phyloP scores from a whole-genome alignment of 345 rosid species.

The Pseudoturritis turrita region DNA sequence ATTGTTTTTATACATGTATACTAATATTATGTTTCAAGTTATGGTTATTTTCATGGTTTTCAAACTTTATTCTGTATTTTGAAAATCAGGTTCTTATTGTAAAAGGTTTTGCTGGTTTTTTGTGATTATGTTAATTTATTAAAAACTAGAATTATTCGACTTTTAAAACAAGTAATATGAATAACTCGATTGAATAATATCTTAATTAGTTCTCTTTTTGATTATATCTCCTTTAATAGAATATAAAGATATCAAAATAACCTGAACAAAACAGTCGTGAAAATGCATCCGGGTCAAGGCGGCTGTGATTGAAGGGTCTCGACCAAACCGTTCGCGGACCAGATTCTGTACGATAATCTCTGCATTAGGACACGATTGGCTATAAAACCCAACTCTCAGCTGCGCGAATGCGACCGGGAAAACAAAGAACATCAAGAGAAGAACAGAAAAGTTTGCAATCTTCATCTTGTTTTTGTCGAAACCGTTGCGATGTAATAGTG shows the following conservation, averaged over 20 bases:
- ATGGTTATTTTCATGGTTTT: not conserved
- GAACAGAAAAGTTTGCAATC: not conserved
- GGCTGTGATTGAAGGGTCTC: conserved; percentile 23
- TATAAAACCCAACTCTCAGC: conserved; percentile 12
- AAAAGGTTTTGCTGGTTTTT: not conserved
- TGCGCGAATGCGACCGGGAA: conserved; percentile 11
- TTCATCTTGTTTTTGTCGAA: conserved; percentile 2
- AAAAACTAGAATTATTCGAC: not conserved
- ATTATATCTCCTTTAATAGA: not conserved
- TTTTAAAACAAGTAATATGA: not conserved
- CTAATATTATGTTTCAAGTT: no score
- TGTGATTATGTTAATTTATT: not conserved
- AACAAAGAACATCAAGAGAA: not conserved
- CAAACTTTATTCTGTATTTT: not conserved
- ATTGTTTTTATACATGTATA: no score
- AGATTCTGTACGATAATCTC: conserved; percentile 9
- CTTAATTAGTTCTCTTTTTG: not conserved
- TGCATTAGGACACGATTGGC: conserved; percentile 20
- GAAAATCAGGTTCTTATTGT: not conserved
- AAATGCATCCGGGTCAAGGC: conserved; percentile 34
- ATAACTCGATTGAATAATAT: not conserved
- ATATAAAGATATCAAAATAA: not conserved
- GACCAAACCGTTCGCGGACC: conserved; percentile 2
- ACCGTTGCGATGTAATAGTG: not conserved
- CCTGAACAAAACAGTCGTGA: conserved; percentile 33